Percentiles rank a stretch among this genome's conserved stretches.
Conservation (phyloP, 108 stramenopile genomes). For the Cyclotella sp. region DNA sequence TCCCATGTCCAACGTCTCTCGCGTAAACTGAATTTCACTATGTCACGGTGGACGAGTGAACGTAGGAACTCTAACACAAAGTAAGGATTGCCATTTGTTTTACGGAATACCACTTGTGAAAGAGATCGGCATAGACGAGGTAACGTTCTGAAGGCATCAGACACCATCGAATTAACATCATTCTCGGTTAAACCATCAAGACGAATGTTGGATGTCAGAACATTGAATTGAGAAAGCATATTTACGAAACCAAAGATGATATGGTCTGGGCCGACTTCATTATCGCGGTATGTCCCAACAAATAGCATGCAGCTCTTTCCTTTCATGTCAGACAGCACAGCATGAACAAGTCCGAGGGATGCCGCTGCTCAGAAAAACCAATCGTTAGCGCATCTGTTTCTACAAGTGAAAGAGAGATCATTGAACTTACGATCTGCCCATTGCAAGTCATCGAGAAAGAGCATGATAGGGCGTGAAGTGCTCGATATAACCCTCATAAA, state of each 20-base stretch:
- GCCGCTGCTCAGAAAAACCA: background rate
- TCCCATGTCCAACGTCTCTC: no score
- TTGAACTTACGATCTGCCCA: conserved; percentile 28
- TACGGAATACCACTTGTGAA: conserved; percentile 28
- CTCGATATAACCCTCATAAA: conserved; percentile 44
- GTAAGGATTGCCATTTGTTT: conserved; percentile 47
- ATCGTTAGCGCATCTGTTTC: no score
- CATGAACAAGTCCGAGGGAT: conserved; percentile 28
- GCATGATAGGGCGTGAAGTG: conserved; percentile 32
- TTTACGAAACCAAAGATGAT: conserved; percentile 31
- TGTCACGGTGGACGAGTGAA: conserved; percentile 17
- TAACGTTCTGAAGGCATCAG: conserved; percentile 43
- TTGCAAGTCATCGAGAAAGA: conserved; percentile 46
- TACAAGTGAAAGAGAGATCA: no score
- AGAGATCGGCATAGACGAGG: conserved; percentile 37
- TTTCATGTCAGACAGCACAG: conserved; percentile 30
- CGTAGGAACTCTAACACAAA: conserved; percentile 40
- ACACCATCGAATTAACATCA: conserved; percentile 40
- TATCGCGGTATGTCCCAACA: conserved; percentile 44
- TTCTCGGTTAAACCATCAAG: conserved; percentile 33
- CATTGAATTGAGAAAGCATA: conserved; percentile 11
- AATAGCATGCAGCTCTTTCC: conserved; percentile 25
- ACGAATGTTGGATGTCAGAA: conserved; percentile 5
- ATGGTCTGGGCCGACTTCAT: conserved; percentile 42
- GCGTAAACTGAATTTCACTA: conserved; percentile 21